Evolutionary conservation across 371 early-diverging fungal genomes (phyloP).

Genomic region (Blastocladiella emersonii): DNA sequence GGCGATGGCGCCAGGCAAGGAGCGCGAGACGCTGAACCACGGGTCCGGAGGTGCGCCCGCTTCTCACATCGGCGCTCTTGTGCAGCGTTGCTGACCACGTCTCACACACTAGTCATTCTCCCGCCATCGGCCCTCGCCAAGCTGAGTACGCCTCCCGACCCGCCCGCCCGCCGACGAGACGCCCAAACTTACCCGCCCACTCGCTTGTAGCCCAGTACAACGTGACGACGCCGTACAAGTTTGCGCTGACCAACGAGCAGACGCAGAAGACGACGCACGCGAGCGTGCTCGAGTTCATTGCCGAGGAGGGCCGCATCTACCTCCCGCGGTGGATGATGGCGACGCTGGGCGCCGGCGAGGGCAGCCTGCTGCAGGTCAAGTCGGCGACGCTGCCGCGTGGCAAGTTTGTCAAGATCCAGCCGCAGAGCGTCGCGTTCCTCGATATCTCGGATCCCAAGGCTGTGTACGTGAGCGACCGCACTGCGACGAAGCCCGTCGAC

Average conservation of each 20-base stretch:
- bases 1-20: constrained; percentile 64
- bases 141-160: constrained; percentile 38
- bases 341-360: constrained; percentile 59
- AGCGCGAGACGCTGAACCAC: constrained; percentile 58
- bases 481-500: no score
- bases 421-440: constrained; percentile 94
- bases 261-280: constrained; percentile 62
- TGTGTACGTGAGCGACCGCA: constrained; percentile 69
- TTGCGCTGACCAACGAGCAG: constrained; percentile 50
- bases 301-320: constrained; percentile 90
- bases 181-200: constrained; percentile 28
- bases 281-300: constrained; percentile 98
- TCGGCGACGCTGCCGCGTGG: constrained; percentile 75
- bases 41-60: constrained; percentile 62
- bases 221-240: constrained; percentile 86
- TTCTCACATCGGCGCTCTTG: background rate
- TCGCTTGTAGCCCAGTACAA: constrained; percentile 50
- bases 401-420: constrained; percentile 90
- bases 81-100: background rate
- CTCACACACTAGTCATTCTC: constrained; percentile 47
- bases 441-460: constrained; percentile 96
- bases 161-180: constrained; percentile 21
- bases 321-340: constrained; percentile 99
- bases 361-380: constrained; percentile 62
- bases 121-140: constrained; percentile 81